These are phyloP conservation scores for Tritrichomonas musculus DNA, from an alignment of 208 protist genomes.

Conservation along the genomic window DNA sequence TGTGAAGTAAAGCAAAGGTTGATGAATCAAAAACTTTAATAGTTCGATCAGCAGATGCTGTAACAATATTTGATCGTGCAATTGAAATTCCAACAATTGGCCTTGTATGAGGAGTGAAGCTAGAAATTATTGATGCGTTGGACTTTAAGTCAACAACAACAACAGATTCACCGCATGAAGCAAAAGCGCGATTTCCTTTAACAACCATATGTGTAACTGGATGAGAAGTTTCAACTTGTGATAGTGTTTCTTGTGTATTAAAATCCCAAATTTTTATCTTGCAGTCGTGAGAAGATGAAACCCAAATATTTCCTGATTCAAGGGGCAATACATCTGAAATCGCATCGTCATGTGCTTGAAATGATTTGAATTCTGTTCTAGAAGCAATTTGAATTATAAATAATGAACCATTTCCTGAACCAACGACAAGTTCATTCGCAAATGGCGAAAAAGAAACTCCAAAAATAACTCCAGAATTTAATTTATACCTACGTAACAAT, in stretches of 20 bases:
- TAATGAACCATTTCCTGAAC: not conserved
- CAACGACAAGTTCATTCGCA: not conserved
- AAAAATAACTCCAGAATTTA: not conserved
- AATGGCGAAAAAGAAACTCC: not conserved
- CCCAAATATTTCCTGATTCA: slow-evolving; percentile 25
- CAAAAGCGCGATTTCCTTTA: not conserved
- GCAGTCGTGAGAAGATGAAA: not conserved
- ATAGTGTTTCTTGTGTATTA: not conserved
- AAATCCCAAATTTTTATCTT: not conserved
- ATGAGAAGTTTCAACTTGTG: not conserved
- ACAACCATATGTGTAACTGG: not conserved
- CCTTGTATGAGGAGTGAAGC: not conserved
- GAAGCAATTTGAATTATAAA: not conserved
- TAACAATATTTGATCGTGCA: not conserved
- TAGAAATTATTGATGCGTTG: not conserved
- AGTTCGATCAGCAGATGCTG: not conserved
- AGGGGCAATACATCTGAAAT: not conserved
- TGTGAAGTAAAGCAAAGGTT: not conserved
- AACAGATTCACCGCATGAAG: not conserved
- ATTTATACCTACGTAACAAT: not conserved
- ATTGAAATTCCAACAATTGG: slow-evolving; percentile 28
- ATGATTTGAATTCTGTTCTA: not conserved
- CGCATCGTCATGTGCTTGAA: not conserved
- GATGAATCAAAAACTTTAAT: slow-evolving; percentile 12
- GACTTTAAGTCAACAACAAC: not conserved